Conservation (phyloP, 1,284 basidiomycete species). For the Coniferiporia sulphurascens region DNA sequence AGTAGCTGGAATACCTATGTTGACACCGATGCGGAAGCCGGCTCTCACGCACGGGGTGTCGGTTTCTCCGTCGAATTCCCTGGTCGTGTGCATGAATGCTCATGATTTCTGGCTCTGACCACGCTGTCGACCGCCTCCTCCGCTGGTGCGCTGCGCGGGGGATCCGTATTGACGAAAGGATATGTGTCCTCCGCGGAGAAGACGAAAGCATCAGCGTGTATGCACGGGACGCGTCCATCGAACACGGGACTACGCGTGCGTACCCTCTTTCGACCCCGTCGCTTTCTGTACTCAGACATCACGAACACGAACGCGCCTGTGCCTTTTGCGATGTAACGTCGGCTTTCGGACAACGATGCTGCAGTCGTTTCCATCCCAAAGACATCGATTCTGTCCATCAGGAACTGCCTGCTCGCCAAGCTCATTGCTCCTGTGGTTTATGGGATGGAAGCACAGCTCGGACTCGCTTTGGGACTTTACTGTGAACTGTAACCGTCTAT, state of each 20-base stretch:
- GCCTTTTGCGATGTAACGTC: background rate
- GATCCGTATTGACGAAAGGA: constrained; percentile 15
- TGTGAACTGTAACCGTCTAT: constrained; percentile 19
- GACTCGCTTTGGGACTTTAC: constrained; percentile 15
- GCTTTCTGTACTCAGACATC: background rate
- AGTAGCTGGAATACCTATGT: too few species aligned
- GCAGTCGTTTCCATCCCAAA: constrained; percentile 26
- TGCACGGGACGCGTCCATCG: constrained; percentile 12
- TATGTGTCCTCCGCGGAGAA: constrained; percentile 17
- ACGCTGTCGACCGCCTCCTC: constrained; percentile 5
- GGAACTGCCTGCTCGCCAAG: constrained; percentile 18
- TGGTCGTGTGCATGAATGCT: background rate
- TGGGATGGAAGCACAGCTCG: constrained; percentile 16
- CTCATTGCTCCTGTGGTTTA: constrained; percentile 9
- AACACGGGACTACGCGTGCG: constrained; percentile 14
- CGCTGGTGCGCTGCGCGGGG: constrained; percentile 12
- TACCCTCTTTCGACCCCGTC: background rate
- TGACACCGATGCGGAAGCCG: background rate
- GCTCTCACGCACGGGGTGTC: background rate
- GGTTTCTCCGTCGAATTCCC: background rate
- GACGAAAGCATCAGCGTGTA: constrained; percentile 11
- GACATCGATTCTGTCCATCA: constrained; percentile 22
- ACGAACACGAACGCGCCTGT: background rate
- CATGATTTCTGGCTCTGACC: constrained; percentile 9
- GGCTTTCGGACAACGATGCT: background rate